Base-by-base conservation (phyloP, 1,284 basidiomycete species). In the Fomitiporia mediterranea region DNA sequence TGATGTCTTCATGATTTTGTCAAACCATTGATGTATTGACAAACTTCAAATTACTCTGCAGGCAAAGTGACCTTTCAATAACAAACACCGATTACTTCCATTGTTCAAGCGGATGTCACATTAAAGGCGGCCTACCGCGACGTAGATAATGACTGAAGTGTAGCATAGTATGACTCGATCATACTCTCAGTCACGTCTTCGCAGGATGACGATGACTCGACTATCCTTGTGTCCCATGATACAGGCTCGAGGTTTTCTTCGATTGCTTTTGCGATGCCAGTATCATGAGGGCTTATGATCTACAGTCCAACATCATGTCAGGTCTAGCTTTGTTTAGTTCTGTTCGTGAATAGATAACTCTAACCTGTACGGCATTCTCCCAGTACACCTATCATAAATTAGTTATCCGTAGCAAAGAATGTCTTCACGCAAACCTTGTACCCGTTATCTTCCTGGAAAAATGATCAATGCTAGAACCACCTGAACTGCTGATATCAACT, bases 271-370 rank as follows among this genome's bases (percentile, higher is more conserved):
- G 89, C 78, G 27, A 94, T 93, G 9, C 85, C 87, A 61, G 70
- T 69, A 67, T 94, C 91, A 63, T 92, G 89, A 0, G 91, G 91
- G 6, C 73, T 77, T 51, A 92, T 91, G 49, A 94, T 94, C 84
- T 93, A 50, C 17, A 1, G 17, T 32, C 39, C 4, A 5, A 42
- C 17, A 15, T 6, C 13, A 8, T 9, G 37, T 51, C 11, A 37
- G 34, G 32, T 34, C 32, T 34, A 6, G 7, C 6, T 13, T 34
- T 34, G 32, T 28, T 28, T 4, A 32, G 17, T 50, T 50, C 21
- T 5, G 32, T 13, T 19, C 19, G 15, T 5, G 25, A 48, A 34
- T 2, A 4, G 40, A 28, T 19, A 11, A 23, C 19, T 44, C 67
- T 43, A 64, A 88, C 87, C 74, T 91, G 88, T 1, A 91, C 84